Base-by-base conservation (phyloP, 768 basidiomycete species). In the Rhodotorula paludigena region DNA sequence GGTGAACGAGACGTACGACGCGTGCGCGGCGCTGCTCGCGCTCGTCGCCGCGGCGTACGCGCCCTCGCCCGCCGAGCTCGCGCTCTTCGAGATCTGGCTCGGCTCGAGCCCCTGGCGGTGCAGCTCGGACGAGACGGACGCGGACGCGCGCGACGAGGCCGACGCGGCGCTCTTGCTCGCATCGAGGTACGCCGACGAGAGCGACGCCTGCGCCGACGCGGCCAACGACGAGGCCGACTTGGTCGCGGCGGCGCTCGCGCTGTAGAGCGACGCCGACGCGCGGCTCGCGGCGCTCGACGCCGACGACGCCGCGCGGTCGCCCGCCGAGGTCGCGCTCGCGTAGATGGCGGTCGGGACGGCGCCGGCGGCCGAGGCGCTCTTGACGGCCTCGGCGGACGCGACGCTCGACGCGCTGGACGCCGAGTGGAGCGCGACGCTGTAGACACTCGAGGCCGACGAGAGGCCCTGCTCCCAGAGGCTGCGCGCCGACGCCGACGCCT, bases 291-390 rank as follows among this genome's bases (percentile, higher is more conserved):
- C 77, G 25, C 77, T 77, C 33, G 71, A 69, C 7, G 68, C 53
- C n/a, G 76, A 76, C 25, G 74, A 71, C 28, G 71, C 58, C 0
- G 78, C 78, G 39, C 71, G 75, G 38, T 66, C 62, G 0, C 77
- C 77, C 44, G 79, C 79, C 10, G 78, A 80, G 28, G 76, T 59
- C 30, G 78, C 78, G 45, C 36, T 35, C 4, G 48, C 66, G 57
- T 68, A 68, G 52, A 63, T 32, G 11, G 61, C 60, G 8, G 66
- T 39, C 32, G 66, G 66, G 45, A 45, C 61, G 11, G 56, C 66
- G n/a, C 51, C 51, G 30, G 51, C 49, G 5, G 33, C 10, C 3
- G 7, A 28, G 5, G 60, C 66, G 1, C 11, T n/a, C 47, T 45
- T 49, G 23, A 42, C 33, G 3, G 66, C 66, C 7, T 39, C 32